Evolutionary conservation across 2,329 filamentous ascomycete genomes (phyloP), one percentile per base, ranked within the genome.

Genomic region (Ophiosphaerella korrae): DNA sequence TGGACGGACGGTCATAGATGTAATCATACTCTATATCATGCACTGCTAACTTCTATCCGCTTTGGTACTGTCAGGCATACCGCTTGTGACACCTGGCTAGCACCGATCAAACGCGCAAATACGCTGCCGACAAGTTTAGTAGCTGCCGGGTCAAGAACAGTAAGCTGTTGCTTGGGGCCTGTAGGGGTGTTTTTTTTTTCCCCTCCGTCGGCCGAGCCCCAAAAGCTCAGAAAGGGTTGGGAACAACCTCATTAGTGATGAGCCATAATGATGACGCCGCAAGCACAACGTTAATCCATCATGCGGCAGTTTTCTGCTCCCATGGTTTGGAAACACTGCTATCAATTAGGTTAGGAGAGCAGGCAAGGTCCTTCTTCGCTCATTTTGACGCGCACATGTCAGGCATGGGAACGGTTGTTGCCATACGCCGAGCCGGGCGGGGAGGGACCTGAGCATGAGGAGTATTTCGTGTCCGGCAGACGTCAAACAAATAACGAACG

Each of bases 141-240:
- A 29, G 26, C 26, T 11, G 5, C 26, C 5, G 11, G 26, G 24
- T 38, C 21, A 24, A 45, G 48, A 53, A 38, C 40, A 49, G 48
- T 50, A 41, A n/a, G 36, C 26, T 5, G 26, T 29, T 21, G 18
- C 18, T 29, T 29, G 26, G 54, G 45, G 52, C 45, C 47, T 44
- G 42, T 16, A 42, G n/a, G n/a, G n/a, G 38, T 8, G 26, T 36
- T 38, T 46, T 33, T 13, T 35, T 36, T 38, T 46, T 33, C 37
- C 45, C 41, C 54, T 40, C 16, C 32, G 49, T 68, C 64, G 66
- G 66, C 66, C 65, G 65, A 68, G 51, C 52, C 37, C 35, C 52
- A 43, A 53, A 42, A 38, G 39, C 40, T 43, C 39, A 44, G 24
- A 40, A 53, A 43, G 13, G 21, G 42, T 52, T 45, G 41, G 37